A percentile compares a stretch with the other conserved stretches of the same genome.
Conservation (phyloP, 2,329 filamentous ascomycete genomes). For the Diaporthe caulivora region DNA sequence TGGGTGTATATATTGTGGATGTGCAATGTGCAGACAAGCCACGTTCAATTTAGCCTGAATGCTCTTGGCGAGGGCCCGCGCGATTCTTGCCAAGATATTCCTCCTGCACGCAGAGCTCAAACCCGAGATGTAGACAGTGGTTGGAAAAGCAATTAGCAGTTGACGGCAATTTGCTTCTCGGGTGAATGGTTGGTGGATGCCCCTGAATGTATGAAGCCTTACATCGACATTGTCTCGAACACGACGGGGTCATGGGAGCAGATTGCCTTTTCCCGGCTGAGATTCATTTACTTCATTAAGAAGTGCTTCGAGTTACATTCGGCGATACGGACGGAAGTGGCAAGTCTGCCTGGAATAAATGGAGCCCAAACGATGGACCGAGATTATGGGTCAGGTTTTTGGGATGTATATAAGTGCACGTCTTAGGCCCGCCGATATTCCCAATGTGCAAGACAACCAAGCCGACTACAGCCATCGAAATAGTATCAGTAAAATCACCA, state of each 20-base stretch:
- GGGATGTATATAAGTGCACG: slow-evolving; percentile 8
- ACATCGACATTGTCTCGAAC: slow-evolving; percentile 10
- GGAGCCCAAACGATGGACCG: neutral
- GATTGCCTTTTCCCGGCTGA: slow-evolving; percentile 17
- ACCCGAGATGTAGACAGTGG: neutral
- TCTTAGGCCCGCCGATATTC: neutral
- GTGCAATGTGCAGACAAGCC: slow-evolving; percentile 4
- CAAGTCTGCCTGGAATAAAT: neutral
- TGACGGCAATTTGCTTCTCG: neutral
- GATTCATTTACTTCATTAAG: slow-evolving; percentile 18
- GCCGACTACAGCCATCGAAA: neutral
- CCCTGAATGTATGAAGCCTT: slow-evolving; percentile 5
- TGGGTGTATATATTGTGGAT: slow-evolving; percentile 13
- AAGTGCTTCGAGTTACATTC: slow-evolving; percentile 11
- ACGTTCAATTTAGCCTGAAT: slow-evolving; percentile 27
- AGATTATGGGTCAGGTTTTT: neutral
- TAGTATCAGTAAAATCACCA: neutral
- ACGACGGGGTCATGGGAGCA: slow-evolving; percentile 7
- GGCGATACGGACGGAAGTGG: slow-evolving; percentile 8
- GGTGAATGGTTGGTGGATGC: neutral
- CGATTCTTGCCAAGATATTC: neutral
- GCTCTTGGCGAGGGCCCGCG: neutral
- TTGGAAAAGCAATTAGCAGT: slow-evolving; percentile 8
- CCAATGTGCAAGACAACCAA: neutral
- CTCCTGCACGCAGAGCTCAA: neutral